A percentile compares a stretch with the other conserved stretches of the same genome.
Conservation (phyloP, 495 filamentous ascomycete genomes). For the Delitschia confertaspora region DNA sequence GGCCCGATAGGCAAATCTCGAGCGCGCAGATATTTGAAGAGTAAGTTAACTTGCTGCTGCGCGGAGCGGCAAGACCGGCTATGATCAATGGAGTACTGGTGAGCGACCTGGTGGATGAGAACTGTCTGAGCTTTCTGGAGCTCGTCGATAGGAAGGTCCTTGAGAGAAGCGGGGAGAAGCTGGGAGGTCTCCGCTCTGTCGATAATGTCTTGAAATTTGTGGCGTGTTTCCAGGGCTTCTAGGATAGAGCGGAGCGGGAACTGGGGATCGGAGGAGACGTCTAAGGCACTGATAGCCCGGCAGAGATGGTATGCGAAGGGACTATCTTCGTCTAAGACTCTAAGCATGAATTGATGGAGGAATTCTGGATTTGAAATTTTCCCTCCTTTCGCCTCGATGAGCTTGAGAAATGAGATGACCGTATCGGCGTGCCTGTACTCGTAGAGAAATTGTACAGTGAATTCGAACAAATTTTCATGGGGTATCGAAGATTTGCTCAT, state of each 20-base stretch:
- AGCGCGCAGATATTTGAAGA: constrained; percentile 10
- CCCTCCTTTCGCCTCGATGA: not conserved
- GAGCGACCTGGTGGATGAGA: constrained; percentile 19
- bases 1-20: constrained; percentile 10
- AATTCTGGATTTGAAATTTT: not conserved
- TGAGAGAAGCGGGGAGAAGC: constrained; percentile 7
- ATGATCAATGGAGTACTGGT: constrained; percentile 18
- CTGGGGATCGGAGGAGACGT: too few relatives aligned
- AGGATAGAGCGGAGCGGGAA: not conserved
- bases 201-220: constrained; percentile 12
- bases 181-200: not conserved
- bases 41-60: constrained; percentile 8
- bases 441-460: not conserved
- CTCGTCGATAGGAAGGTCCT: not conserved
- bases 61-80: not conserved
- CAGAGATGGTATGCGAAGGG: too few relatives aligned
- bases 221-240: not conserved
- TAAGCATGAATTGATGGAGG: not conserved
- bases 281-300: too few relatives aligned
- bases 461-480: not conserved
- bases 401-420: not conserved
- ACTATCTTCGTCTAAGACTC: not conserved
- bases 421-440: not conserved
- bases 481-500: constrained; percentile 1
- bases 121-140: not conserved